Evolutionary conservation across 768 basidiomycete genomes (phyloP).

Genomic region (Amanita pallidorosea): DNA sequence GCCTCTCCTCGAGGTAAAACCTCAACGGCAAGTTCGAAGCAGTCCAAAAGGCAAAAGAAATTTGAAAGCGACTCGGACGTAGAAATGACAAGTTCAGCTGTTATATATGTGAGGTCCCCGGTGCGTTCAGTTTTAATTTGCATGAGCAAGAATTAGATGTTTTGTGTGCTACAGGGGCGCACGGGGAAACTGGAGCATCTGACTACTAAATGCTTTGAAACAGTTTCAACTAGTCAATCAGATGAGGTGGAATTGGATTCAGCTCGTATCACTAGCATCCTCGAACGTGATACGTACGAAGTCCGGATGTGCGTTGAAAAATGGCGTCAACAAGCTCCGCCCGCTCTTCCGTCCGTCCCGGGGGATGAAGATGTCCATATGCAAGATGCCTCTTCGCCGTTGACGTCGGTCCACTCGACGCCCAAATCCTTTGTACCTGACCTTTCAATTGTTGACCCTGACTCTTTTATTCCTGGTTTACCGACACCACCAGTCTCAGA

Average conservation of each 20-base stretch:
- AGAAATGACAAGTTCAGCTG: slow-evolving; percentile 14
- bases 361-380: slow-evolving; percentile 7
- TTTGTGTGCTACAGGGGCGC: neutral
- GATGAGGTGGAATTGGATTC: slow-evolving; percentile 48
- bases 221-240: slow-evolving; percentile 57
- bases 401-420: neutral
- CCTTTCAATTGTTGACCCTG: neutral
- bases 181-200: neutral
- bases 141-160: slow-evolving; percentile 9
- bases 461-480: neutral
- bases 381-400: neutral
- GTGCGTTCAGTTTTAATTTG: slow-evolving; percentile 12
- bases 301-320: slow-evolving; percentile 27
- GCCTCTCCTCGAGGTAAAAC: neutral
- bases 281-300: slow-evolving; percentile 13
- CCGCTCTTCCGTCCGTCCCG: slow-evolving; percentile 8
- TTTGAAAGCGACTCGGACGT: slow-evolving; percentile 27
- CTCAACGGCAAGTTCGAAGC: neutral
- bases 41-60: slow-evolving; percentile 21
- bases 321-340: slow-evolving; percentile 28
- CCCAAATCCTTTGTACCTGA: neutral
- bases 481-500: slow-evolving; percentile 11
- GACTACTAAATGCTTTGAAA: slow-evolving; percentile 10
- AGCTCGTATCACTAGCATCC: slow-evolving; percentile 10
- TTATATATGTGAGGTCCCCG: slow-evolving; percentile 20